Conservation (phyloP, 768 basidiomycete genomes). For the Lentinula edodes region DNA sequence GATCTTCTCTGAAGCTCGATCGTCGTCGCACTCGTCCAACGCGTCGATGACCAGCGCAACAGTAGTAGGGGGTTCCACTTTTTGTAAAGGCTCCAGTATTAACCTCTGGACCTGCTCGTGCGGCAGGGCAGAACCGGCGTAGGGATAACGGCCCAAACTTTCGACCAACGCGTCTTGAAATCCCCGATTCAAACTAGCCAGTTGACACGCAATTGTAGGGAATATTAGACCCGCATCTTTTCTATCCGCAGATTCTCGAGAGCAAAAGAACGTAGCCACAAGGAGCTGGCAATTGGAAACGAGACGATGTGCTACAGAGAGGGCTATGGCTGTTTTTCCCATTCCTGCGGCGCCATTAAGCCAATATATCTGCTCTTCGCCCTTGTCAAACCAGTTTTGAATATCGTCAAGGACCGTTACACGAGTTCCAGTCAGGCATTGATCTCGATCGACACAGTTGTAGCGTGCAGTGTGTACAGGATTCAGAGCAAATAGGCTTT, state of each 20-base stretch:
- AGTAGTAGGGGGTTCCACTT: background rate
- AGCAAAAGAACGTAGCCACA: conserved; percentile 9
- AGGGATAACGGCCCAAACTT: background rate
- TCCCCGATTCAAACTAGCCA: background rate
- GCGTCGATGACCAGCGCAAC: background rate
- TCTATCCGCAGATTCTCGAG: conserved; percentile 6
- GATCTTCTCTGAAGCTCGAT: background rate
- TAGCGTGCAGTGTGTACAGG: background rate
- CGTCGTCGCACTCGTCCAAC: background rate
- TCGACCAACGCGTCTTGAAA: background rate
- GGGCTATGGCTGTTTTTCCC: conserved; percentile 12
- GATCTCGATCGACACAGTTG: background rate
- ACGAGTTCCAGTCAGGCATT: background rate
- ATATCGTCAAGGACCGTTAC: conserved; percentile 1
- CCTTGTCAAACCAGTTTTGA: background rate
- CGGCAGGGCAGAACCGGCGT: background rate
- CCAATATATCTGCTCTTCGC: conserved; percentile 8
- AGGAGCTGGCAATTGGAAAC: conserved; percentile 2
- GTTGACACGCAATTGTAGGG: conserved; percentile 2
- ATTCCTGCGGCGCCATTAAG: conserved; percentile 10
- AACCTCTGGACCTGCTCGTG: conserved; percentile 1
- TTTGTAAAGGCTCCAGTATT: background rate
- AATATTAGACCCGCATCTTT: background rate
- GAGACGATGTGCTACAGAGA: conserved; percentile 7
- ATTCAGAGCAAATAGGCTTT: background rate